Base-by-base conservation (phyloP, 345 rosid species). In the Pistacia integerrima region DNA sequence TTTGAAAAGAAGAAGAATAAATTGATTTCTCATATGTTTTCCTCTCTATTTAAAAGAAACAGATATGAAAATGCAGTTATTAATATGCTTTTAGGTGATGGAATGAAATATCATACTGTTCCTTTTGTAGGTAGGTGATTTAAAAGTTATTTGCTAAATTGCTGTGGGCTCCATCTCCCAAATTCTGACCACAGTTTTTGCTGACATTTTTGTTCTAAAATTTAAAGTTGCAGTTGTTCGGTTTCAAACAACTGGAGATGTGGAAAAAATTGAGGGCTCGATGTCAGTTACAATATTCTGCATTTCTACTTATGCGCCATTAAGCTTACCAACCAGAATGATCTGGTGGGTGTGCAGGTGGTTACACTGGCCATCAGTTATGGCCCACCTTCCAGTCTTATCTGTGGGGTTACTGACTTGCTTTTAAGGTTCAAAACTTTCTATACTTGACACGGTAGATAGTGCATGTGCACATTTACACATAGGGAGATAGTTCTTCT, bases 341-440 rank as follows among this genome's bases (percentile, higher is more conserved):
- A 49, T 30, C 48, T 17, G 48, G 25, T 44, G 17, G 38, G 46
- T 59, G 8, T 59, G 56, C 55, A 41, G 9, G 38, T 59, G 8
- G 66, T 70, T 70, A 72, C 66, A 58, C 55, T 38, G 41, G 35
- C 36, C 55, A 25, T 59, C 58, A 46, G 67, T 44, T 73, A 48
- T 46, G 28, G 14, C 18, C 58, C 44, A 14, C 56, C 57, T 61
- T 59, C 44, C 5, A 4, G 6, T 46, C 46, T 25, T 12, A 59
- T 7, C 48, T 25, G 25, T 20, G 4, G 58, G 18, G 17, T 48
- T 44, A 12, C 44, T 72, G 2, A 1, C 25, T 61, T 10, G 3
- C 25, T 25, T 44, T 44, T 9, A 30, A 10, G 62, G n/a, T 54
- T 54, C 28, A 11, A 11, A 44, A 49, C 7, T 49, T 25, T 48